Evolutionary conservation across 1,139 yeast genomes (phyloP).

Genomic region (Hansenula sp.): DNA sequence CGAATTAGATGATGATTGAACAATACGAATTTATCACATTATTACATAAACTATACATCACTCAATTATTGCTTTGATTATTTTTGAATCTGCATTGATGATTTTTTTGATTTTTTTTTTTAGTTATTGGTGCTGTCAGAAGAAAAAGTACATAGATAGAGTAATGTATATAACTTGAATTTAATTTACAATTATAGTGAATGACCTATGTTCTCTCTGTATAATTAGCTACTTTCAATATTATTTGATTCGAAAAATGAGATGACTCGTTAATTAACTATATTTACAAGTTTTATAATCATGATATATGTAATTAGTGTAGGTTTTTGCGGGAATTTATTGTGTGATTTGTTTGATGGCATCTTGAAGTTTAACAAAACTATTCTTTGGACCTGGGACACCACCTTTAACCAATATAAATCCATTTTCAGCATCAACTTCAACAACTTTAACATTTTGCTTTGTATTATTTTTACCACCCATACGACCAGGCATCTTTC

Average conservation of each 20-base stretch:
- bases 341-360: constrained; percentile 35
- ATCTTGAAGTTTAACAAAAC: constrained; percentile 74
- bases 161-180: not conserved
- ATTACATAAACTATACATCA: not conserved
- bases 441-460: constrained; percentile 72
- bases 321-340: not conserved
- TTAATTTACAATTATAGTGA: not conserved
- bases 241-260: no score
- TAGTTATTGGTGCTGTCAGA: not conserved
- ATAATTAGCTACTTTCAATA: no score
- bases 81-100: not conserved
- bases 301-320: not conserved
- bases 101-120: not conserved
- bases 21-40: not conserved
- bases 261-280: not conserved
- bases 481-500: constrained; percentile 98
- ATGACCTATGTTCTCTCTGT: no score
- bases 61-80: not conserved
- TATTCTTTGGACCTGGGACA: constrained; percentile 85
- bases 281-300: constrained; percentile 4
- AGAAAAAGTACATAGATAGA: not conserved
- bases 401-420: constrained; percentile 83
- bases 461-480: constrained; percentile 75
- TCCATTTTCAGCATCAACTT: constrained; percentile 78
- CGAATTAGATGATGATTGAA: constrained; percentile 76